These are phyloP conservation scores for Ulmus americana DNA, from an alignment of 331 rosid species.

Conservation along the genomic window DNA sequence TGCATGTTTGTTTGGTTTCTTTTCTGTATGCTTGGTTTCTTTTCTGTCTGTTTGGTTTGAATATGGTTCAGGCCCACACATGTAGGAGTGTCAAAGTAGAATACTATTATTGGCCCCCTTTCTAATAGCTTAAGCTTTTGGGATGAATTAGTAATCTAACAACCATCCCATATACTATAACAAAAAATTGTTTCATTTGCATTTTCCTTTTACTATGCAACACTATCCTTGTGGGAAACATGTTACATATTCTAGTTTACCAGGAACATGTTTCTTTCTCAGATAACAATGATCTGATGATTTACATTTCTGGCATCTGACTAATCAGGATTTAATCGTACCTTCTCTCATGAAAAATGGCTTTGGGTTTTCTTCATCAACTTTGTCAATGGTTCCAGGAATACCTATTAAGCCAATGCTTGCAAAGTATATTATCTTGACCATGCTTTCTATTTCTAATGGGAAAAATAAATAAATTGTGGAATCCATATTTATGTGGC, in stretches of 20 bases:
- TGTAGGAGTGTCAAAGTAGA: too few relatives aligned
- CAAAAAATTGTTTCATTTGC: background rate
- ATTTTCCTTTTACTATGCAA: background rate
- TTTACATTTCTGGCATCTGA: conserved; percentile 16
- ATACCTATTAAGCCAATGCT: conserved; percentile 95
- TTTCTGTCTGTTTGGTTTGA: too few relatives aligned
- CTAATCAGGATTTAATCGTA: conserved; percentile 68
- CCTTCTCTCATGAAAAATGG: conserved; percentile 78
- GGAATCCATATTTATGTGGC: conserved; percentile 6
- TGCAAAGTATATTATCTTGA: conserved; percentile 57
- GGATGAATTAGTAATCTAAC: background rate
- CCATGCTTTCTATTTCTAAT: conserved; percentile 2
- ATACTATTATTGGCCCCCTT: background rate
- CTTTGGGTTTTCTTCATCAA: conserved; percentile 61
- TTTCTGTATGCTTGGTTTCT: too few relatives aligned
- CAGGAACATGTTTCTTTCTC: background rate
- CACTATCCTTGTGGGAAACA: background rate
- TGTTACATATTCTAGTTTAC: background rate
- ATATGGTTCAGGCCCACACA: too few relatives aligned
- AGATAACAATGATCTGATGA: conserved; percentile 2
- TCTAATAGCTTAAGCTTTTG: background rate
- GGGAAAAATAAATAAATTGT: background rate
- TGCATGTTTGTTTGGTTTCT: too few relatives aligned
- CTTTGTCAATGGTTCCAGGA: conserved; percentile 88
- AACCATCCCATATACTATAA: too few relatives aligned